Percentiles rank a stretch among this genome's conserved stretches.
Evolutionary conservation across 1,284 basidiomycete species (phyloP).

Genomic region (Mycena sp.): DNA sequence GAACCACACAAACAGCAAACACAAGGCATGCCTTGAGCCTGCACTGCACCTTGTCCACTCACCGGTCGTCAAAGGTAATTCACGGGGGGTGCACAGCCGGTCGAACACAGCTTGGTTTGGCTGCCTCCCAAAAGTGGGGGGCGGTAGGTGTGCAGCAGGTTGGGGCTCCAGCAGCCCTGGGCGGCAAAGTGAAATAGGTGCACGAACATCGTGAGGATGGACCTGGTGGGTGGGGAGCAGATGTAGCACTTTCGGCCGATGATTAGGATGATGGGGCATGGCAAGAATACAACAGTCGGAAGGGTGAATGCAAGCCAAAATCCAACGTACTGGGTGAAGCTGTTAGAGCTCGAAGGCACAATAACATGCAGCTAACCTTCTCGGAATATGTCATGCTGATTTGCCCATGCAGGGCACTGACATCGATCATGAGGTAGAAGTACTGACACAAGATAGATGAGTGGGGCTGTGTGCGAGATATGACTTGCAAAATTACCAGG

Average conservation of each 20-base stretch:
- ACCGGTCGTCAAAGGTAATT: conserved; percentile 82
- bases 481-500: conserved; percentile 56
- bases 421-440: conserved; percentile 83
- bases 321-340: conserved; percentile 61
- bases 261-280: conserved; percentile 77
- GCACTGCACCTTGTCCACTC: conserved; percentile 86
- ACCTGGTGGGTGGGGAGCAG: conserved; percentile 74
- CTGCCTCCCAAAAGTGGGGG: conserved; percentile 81
- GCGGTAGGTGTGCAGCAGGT: conserved; percentile 60
- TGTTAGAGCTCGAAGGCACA: background rate
- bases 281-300: conserved; percentile 74
- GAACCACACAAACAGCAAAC: conserved; percentile 81
- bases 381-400: conserved; percentile 79
- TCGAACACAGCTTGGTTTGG: conserved; percentile 69
- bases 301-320: conserved; percentile 78
- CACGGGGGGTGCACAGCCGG: conserved; percentile 58
- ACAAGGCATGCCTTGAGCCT: conserved; percentile 88
- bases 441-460: conserved; percentile 48
- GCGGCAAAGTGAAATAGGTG: conserved; percentile 62
- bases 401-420: conserved; percentile 79
- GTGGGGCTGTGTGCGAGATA: background rate
- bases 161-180: conserved; percentile 64
- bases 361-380: conserved; percentile 53
- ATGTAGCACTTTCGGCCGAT: conserved; percentile 74
- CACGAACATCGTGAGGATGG: conserved; percentile 68